Evolutionary conservation across 169 alveolate species (phyloP), one percentile per base, ranked within the genome.

Genomic region (Eimeria acervulina): DNA sequence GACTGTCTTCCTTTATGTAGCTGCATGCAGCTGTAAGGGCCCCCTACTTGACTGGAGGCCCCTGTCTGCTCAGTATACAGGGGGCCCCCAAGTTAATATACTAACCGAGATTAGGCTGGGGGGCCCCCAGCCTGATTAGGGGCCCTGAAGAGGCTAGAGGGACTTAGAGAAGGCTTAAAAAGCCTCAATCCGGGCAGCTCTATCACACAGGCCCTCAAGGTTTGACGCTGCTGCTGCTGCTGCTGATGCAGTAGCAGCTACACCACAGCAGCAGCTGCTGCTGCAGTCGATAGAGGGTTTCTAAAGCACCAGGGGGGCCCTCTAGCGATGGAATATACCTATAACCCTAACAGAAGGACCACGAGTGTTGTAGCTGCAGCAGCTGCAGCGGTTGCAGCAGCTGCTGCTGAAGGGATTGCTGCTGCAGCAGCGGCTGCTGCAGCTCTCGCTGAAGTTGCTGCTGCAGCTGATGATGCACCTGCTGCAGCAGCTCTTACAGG

Each of bases 391-490:
- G 85, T 33, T 38, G 85, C 85, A 74, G 85, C 59, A 0, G 59
- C 80, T 12, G 42, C 80, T n/a, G 47, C 80, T 2, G 72, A n/a
- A n/a, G n/a, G n/a, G n/a, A n/a, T n/a, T n/a, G n/a, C n/a, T n/a
- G 47, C 80, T 33, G 80, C 80, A n/a, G 42, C 42, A 8, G 47
- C 80, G 23, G 47, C 80, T 15, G 51, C 83, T 31, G 85, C 31
- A 74, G 61, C 59, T 13, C 61, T 33, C n/a, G 33, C 40, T 66
- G 78, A 36, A 26, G 78, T 10, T 19, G 78, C 33, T 26, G 33
- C 78, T 28, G 78, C 78, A 61, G 74, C 74, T 10, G 26, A n/a
- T n/a, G n/a, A n/a, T n/a, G n/a, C 74, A 63, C 28, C 74, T n/a
- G 74, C 80, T 12, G 42, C 80, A 68, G 47, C 80, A 8, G 47